Evolutionary conservation across 495 filamentous ascomycete species (phyloP).

Genomic region (Lasiosphaeria miniovina): DNA sequence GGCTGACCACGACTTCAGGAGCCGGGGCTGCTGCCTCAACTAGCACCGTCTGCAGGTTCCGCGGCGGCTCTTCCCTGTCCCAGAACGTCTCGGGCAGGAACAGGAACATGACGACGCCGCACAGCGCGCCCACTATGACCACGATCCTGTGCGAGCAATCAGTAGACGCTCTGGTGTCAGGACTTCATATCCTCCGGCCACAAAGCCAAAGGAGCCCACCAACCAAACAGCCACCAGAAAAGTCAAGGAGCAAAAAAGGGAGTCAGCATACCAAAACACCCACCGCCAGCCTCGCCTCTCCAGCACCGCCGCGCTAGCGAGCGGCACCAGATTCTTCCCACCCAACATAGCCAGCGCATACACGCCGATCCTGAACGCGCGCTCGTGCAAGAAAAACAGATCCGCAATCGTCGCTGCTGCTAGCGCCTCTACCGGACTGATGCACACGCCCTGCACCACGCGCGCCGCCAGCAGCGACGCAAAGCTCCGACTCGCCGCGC

Average conservation of each 20-base stretch:
- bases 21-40: constrained; percentile 33
- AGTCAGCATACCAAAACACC: constrained; percentile 72
- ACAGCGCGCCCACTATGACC: constrained; percentile 76
- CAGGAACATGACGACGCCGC: constrained; percentile 72
- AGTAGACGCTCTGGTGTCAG: not conserved
- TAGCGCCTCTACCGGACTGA: constrained; percentile 90
- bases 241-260: too few relatives aligned
- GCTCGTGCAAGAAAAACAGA: constrained; percentile 94
- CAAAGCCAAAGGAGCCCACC: too few relatives aligned
- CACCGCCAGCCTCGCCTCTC: constrained; percentile 78
- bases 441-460: constrained; percentile 81
- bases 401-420: constrained; percentile 94
- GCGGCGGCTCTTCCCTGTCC: constrained; percentile 75
- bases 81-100: constrained; percentile 97
- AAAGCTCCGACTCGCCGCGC: constrained; percentile 77
- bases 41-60: constrained; percentile 34
- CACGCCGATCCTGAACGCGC: constrained; percentile 92
- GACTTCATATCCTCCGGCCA: not conserved
- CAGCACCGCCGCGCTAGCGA: constrained; percentile 86
- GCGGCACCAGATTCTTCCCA: constrained; percentile 87
- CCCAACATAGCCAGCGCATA: constrained; percentile 88
- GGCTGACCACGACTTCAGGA: constrained; percentile 32
- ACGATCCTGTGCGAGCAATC: constrained; percentile 59
- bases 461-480: constrained; percentile 76
- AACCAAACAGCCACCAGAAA: too few relatives aligned